Percentiles rank a stretch among this genome's conserved stretches.
These are phyloP conservation scores for Akebia trifoliata DNA, from an alignment of 164 flowering plant species.

Conservation along the genomic window DNA sequence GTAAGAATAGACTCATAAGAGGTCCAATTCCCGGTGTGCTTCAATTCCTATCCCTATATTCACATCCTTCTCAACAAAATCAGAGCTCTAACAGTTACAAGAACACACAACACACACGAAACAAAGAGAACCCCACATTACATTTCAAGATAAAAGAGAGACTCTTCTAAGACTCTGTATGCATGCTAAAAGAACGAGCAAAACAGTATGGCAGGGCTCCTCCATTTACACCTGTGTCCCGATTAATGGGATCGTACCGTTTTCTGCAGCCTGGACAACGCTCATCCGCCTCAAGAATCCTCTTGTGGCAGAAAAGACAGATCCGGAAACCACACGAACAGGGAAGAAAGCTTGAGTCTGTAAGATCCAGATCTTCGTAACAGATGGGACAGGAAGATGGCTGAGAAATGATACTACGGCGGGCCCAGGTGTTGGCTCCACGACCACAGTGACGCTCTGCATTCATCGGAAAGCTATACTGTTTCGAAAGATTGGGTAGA, in stretches of 20 bases:
- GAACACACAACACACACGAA: constrained; percentile 22
- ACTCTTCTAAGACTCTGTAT: constrained; percentile 44
- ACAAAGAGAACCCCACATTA: constrained; percentile 24
- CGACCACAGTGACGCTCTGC: constrained; percentile 37
- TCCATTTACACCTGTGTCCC: constrained; percentile 35
- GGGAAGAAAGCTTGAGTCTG: constrained; percentile 80
- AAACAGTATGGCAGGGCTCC: constrained; percentile 36
- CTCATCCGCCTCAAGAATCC: constrained; percentile 78
- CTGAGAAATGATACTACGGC: too few relatives aligned
- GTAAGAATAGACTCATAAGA: constrained; percentile 33
- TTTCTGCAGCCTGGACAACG: constrained; percentile 95
- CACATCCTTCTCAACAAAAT: constrained; percentile 31
- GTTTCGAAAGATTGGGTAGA: constrained; percentile 77
- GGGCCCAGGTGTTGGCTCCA: constrained; percentile 36
- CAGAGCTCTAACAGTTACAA: constrained; percentile 18
- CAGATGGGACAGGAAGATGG: constrained; percentile 91
- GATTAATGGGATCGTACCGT: constrained; percentile 43
- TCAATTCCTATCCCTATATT: constrained; percentile 30
- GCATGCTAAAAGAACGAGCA: constrained; percentile 76
- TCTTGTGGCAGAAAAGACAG: constrained; percentile 93
- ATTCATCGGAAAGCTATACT: constrained; percentile 49
- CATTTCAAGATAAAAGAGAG: constrained; percentile 16
- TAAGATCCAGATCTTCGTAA: constrained; percentile 72
- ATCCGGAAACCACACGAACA: constrained; percentile 86
- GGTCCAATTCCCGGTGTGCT: constrained; percentile 25